Evolutionary conservation across 257 asterid species (phyloP).

Genomic region (Nemophila menziesii): DNA sequence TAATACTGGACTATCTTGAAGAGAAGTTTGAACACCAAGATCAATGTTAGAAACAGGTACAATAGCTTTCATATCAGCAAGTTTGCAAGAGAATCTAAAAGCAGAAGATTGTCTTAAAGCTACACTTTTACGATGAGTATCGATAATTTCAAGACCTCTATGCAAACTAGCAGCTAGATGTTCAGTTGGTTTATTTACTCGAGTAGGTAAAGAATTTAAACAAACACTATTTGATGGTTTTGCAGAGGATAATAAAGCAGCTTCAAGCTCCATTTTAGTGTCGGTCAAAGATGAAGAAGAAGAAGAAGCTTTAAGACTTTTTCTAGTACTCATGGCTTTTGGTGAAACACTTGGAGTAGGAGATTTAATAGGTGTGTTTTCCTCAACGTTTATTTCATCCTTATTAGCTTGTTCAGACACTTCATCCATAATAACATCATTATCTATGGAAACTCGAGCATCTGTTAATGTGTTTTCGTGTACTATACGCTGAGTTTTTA

Average conservation of each 20-base stretch:
- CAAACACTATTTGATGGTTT: slow-evolving; percentile 46
- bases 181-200: slow-evolving; percentile 45
- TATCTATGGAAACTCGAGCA: slow-evolving; percentile 28
- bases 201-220: slow-evolving; percentile 30
- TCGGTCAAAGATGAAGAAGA: slow-evolving; percentile 27
- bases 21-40: slow-evolving; percentile 69
- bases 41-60: slow-evolving; percentile 58
- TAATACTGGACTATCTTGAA: slow-evolving; percentile 22
- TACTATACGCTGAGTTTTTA: slow-evolving; percentile 5
- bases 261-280: slow-evolving; percentile 24
- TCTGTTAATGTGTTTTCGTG: slow-evolving; percentile 16
- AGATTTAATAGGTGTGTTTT: slow-evolving; percentile 32
- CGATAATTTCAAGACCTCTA: slow-evolving; percentile 74
- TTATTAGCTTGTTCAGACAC: slow-evolving; percentile 31
- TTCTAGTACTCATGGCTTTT: slow-evolving; percentile 47
- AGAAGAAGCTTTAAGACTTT: slow-evolving; percentile 73
- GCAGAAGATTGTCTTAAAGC: slow-evolving; percentile 61
- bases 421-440: slow-evolving; percentile 71
- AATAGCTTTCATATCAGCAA: slow-evolving; percentile 39
- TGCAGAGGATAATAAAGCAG: slow-evolving; percentile 26
- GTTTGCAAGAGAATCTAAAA: slow-evolving; percentile 66
- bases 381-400: slow-evolving; percentile 18
- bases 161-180: slow-evolving; percentile 77
- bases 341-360: slow-evolving; percentile 92
- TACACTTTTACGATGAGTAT: slow-evolving; percentile 54